phyloP scores from a whole-genome alignment of 129 eudicot species.

The Tanacetum coccineum region DNA sequence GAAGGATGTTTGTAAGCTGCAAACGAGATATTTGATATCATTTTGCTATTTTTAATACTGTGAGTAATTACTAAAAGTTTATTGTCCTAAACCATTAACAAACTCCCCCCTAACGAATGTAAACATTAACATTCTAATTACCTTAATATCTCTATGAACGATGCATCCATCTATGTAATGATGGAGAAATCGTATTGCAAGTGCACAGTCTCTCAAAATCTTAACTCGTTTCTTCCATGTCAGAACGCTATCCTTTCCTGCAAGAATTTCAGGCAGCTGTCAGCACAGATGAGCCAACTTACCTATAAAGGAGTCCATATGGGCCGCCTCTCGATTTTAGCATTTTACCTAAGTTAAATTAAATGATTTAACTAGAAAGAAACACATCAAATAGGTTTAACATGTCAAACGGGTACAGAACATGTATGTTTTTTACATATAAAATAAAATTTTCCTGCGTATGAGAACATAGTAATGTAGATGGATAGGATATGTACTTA shows the following conservation, averaged over 20 bases:
- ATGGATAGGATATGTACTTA: constrained; percentile 30
- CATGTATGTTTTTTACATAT: neutral
- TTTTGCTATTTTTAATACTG: too few species aligned
- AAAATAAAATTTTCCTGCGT: neutral
- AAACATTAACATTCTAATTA: neutral
- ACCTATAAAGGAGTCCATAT: too few species aligned
- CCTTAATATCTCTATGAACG: constrained; percentile 85
- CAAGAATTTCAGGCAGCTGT: neutral
- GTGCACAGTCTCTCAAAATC: constrained; percentile 67
- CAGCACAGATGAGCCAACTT: neutral
- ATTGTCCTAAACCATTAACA: neutral
- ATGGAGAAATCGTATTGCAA: constrained; percentile 68
- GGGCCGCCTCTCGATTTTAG: too few species aligned
- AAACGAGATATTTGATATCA: neutral
- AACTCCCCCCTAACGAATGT: neutral
- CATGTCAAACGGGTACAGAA: too few species aligned
- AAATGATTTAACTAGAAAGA: too few species aligned
- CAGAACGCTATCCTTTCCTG: constrained; percentile 59
- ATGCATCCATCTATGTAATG: constrained; percentile 67
- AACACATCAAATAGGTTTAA: too few species aligned
- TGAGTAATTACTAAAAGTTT: too few species aligned
- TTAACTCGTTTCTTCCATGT: constrained; percentile 71
- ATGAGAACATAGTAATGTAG: neutral
- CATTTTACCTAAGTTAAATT: too few species aligned
- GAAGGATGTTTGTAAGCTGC: constrained; percentile 77